Base-by-base conservation (phyloP, 768 basidiomycete genomes). In the Tricholomella constricta region DNA sequence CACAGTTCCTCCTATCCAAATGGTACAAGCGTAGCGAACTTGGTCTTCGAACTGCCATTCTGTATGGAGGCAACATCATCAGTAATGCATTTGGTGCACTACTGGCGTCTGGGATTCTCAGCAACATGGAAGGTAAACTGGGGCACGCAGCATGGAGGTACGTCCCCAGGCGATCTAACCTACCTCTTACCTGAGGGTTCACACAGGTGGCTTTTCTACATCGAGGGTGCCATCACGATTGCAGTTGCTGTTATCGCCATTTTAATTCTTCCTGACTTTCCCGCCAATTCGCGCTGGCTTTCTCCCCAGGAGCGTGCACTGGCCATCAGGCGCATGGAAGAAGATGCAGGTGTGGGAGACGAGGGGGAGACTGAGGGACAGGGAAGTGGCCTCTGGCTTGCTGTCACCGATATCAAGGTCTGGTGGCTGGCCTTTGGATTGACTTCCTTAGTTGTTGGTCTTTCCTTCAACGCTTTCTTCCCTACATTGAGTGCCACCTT, bases 41-140 rank as follows among this genome's bases (percentile, higher is more conserved):
- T 35, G 89, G 86, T 35, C 72, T 83, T 45, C 76, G 88, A 47
- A 87, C 80, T 11, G 85, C 89, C 5, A 64, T 87, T 42, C 74
- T 91, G 26, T 80, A 79, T 35, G 89, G 88, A 55, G 90, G 91
- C 17, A 83, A 78, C 60, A 73, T 92, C 25, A 83, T 91, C 47
- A 84, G 83, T 49, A 94, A 92, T 73, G 91, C 89, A 0, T 91
- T 92, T 64, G 90, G 91, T 3, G 78, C 88, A 2, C 72, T 93
- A 11, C 80, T 93, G 46, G 89, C 90, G 10, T 87, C 88, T 26
- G 85, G 81, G 1, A 88, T 93, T 47, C 78, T 93, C 15, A 76
- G 81, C 57, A 71, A 73, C 11, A 89, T 92, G 86, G 79, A 90
- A 34, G 86, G 85, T 6, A 76, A 75, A 49, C 71, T 83, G 14